phyloP scores from a whole-genome alignment of 73 alveolate species.

The Paramecium pentaurelia region DNA sequence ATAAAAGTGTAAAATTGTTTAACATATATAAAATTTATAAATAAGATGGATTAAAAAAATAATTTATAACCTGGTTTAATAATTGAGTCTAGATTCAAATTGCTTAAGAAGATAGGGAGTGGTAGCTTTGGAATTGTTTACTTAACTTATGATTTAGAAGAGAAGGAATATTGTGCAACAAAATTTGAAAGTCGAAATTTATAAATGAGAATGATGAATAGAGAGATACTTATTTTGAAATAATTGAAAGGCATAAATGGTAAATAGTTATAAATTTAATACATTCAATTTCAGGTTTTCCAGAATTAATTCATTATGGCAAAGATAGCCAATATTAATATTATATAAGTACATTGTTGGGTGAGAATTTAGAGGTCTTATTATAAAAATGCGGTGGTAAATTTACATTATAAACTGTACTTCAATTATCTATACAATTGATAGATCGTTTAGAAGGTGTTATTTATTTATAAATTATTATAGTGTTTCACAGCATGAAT shows the following conservation, averaged over 20 bases:
- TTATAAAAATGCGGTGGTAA: constrained; percentile 70
- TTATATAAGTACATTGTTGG: constrained; percentile 81
- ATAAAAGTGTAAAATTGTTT: background rate
- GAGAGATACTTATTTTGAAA: background rate
- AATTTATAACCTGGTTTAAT: background rate
- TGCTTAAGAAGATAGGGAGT: background rate
- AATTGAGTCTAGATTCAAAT: background rate
- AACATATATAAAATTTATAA: background rate
- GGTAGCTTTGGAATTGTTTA: constrained; percentile 36
- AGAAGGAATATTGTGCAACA: background rate
- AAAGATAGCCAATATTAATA: constrained; percentile 71
- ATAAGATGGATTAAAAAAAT: background rate
- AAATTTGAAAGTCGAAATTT: background rate
- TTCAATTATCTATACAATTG: constrained; percentile 32
- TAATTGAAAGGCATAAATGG: constrained; percentile 2
- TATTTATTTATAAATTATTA: background rate
- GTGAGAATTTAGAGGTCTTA: constrained; percentile 87
- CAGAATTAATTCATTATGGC: constrained; percentile 61
- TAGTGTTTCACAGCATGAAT: constrained; percentile 66
- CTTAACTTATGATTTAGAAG: background rate
- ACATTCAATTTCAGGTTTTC: constrained; percentile 47
- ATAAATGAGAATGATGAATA: constrained; percentile 3
- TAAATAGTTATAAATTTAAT: background rate
- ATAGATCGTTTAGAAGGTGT: constrained; percentile 51
- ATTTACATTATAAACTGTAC: constrained; percentile 52